Evolutionary conservation across 306 rosid genomes (phyloP), one percentile per base, ranked within the genome.

Genomic region (Amphicarpaea edgeworthii): DNA sequence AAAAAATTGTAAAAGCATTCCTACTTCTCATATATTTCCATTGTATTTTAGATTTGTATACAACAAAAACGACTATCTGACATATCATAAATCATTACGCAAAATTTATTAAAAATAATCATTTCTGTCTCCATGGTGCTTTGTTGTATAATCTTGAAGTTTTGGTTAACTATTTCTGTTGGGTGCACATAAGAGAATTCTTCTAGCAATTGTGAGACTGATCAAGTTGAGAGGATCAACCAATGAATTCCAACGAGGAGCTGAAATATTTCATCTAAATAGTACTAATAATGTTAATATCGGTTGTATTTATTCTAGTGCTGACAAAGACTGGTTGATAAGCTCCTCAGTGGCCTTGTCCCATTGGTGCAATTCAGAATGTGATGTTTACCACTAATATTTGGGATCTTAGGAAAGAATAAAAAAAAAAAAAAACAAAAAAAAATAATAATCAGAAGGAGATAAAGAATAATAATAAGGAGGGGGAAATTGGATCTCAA

Each of bases 71-170:
- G n/a, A n/a, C n/a, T n/a, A n/a, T n/a, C n/a, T n/a, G n/a, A n/a
- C n/a, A n/a, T n/a, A n/a, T n/a, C n/a, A n/a, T n/a, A n/a, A n/a
- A n/a, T n/a, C n/a, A n/a, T n/a, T n/a, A n/a, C n/a, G n/a, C n/a
- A n/a, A n/a, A n/a, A n/a, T n/a, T n/a, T n/a, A n/a, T n/a, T n/a
- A n/a, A n/a, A n/a, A n/a, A n/a, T n/a, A n/a, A n/a, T n/a, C n/a
- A n/a, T n/a, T 40, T 64, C 24, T 40, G 32, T 62, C 14, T 63
- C 16, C 2, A 66, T 66, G 37, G 38, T 66, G 54, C 51, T 64
- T 40, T 40, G 32, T 19, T 21, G 68, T 8, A 9, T 17, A 34
- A 61, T 16, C 30, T 19, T 40, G 8, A 30, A 41, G 19, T 65
- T 42, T 21, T 37, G 19, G 7, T 12, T 65, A 12, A 12, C 4